phyloP scores from a whole-genome alignment of 306 rosid genomes.

The Lathyrus sativus region DNA sequence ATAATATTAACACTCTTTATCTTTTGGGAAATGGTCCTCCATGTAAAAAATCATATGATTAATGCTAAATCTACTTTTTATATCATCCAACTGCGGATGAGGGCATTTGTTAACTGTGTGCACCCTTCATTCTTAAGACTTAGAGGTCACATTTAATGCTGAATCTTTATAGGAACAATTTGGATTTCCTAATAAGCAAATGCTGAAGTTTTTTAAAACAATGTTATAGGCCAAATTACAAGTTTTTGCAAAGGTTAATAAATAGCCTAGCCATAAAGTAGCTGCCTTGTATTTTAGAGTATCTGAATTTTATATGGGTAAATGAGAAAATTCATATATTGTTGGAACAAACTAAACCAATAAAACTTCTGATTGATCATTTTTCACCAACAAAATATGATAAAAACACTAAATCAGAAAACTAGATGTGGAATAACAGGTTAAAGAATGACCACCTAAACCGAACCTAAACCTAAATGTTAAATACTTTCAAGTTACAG shows the following conservation, averaged over 20 bases:
- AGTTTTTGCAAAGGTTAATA: constrained; percentile 13
- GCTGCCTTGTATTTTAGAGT: constrained; percentile 7
- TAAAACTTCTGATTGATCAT: background rate
- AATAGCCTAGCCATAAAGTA: background rate
- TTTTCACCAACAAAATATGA: constrained; percentile 8
- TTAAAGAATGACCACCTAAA: constrained; percentile 7
- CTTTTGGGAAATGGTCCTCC: background rate
- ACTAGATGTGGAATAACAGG: constrained; percentile 12
- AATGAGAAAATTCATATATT: background rate
- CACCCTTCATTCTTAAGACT: background rate
- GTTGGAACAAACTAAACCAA: constrained; percentile 11
- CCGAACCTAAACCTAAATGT: background rate
- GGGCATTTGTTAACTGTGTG: background rate
- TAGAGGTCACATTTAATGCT: background rate
- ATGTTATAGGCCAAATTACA: constrained; percentile 10
- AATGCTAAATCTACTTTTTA: constrained; percentile 10
- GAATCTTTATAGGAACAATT: constrained; percentile 13
- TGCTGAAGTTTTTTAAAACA: background rate
- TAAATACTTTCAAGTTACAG: constrained; percentile 3
- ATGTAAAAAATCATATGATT: constrained; percentile 10
- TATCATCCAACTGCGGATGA: constrained; percentile 5
- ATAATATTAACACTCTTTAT: background rate
- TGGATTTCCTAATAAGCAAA: background rate
- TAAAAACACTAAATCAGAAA: constrained; percentile 22
- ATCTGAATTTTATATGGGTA: background rate